phyloP scores from a whole-genome alignment of 1,284 basidiomycete species.

The Melampsora allii-populina region DNA sequence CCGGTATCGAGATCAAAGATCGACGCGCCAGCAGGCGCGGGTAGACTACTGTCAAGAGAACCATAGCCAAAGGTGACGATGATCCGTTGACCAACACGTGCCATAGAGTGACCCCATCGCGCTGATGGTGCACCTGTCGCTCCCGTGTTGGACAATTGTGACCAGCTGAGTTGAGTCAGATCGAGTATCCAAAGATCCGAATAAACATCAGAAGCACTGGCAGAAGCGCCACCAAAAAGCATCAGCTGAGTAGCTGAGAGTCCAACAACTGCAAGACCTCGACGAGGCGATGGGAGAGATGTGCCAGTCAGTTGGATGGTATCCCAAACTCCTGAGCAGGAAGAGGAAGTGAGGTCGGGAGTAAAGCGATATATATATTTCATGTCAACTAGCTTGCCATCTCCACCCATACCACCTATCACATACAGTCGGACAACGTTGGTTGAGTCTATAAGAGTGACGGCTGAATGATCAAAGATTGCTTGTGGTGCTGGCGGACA shows the following conservation, averaged over 20 bases:
- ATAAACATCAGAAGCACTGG: conserved; percentile 16
- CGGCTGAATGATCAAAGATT: conserved; percentile 26
- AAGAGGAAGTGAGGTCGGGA: conserved; percentile 12
- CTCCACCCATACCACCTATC: conserved; percentile 9
- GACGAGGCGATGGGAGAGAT: conserved; percentile 8
- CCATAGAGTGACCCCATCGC: conserved; percentile 37
- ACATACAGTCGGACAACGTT: conserved; percentile 21
- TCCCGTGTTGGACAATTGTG: neutral
- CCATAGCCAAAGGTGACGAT: conserved; percentile 29
- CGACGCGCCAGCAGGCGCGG: conserved; percentile 7
- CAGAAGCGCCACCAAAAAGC: conserved; percentile 32
- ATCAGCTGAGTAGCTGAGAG: conserved; percentile 29
- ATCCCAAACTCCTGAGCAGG: conserved; percentile 24
- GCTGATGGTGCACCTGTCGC: conserved; percentile 6
- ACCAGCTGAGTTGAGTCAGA: conserved; percentile 20
- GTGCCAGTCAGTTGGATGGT: neutral
- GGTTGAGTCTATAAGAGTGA: conserved; percentile 16
- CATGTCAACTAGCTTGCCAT: conserved; percentile 11
- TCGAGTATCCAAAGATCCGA: conserved; percentile 30
- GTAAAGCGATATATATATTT: conserved; percentile 15
- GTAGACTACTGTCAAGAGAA: conserved; percentile 10
- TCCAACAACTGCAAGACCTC: conserved; percentile 28
- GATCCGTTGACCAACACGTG: conserved; percentile 18
- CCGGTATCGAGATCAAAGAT: conserved; percentile 15
- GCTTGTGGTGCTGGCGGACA: conserved; percentile 9